phyloP scores from a whole-genome alignment of 768 basidiomycete genomes.

The Kwoniella europaea region DNA sequence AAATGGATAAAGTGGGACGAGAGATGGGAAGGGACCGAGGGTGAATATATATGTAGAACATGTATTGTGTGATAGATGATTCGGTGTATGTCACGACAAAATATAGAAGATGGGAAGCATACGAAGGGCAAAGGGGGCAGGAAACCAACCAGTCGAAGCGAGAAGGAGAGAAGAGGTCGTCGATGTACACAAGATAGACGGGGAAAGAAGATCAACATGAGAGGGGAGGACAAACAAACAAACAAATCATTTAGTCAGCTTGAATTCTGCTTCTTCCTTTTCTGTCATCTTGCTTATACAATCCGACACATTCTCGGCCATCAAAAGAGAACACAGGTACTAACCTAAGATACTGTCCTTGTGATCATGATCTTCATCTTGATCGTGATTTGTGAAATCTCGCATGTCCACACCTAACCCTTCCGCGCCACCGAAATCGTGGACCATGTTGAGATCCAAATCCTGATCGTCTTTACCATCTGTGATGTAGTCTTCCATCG shows the following conservation, averaged over 20 bases:
- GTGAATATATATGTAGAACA: background rate
- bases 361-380: conserved; percentile 21
- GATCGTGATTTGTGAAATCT: conserved; percentile 41
- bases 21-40: background rate
- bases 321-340: conserved; percentile 4
- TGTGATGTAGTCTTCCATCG: conserved; percentile 28
- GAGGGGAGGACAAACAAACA: conserved; percentile 8
- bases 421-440: conserved; percentile 48
- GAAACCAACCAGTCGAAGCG: background rate
- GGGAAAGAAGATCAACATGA: conserved; percentile 3
- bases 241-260: conserved; percentile 6
- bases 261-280: background rate
- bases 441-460: conserved; percentile 47
- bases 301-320: background rate
- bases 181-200: background rate
- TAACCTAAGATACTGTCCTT: conserved; percentile 13
- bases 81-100: no score
- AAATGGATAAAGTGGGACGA: conserved; percentile 1
- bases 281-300: conserved; percentile 1
- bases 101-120: no score
- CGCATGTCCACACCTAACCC: conserved; percentile 52
- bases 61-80: background rate
- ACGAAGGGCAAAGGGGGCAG: background rate
- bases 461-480: conserved; percentile 27
- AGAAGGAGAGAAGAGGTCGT: background rate